A percentile compares a stretch with the other conserved stretches of the same genome.
These are phyloP conservation scores for Sugiyamaella japonica DNA, from an alignment of 1,139 yeast species.

Conservation along the genomic window DNA sequence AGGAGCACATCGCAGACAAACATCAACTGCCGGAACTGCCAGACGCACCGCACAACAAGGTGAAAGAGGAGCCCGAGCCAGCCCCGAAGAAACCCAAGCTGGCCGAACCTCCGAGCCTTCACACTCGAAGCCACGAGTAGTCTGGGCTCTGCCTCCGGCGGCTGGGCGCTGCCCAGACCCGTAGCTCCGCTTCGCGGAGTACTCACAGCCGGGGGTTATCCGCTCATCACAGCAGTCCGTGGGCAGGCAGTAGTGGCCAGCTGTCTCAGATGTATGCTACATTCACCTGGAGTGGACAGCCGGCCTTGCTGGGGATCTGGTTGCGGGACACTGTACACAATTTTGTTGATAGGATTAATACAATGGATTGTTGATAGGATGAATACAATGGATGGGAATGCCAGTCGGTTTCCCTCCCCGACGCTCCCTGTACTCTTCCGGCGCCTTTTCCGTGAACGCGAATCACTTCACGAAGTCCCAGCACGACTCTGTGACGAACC, in stretches of 20 bases:
- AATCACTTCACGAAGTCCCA: conserved; percentile 86
- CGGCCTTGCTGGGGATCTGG: too few species aligned
- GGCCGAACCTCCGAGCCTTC: conserved; percentile 2
- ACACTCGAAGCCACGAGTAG: conserved; percentile 10
- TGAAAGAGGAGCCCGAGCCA: background rate
- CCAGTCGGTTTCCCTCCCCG: conserved; percentile 59
- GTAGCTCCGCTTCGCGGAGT: too few species aligned
- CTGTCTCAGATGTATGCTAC: too few species aligned
- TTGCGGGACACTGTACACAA: too few species aligned
- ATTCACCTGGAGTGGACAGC: too few species aligned
- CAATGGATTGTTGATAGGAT: too few species aligned
- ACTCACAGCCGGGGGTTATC: too few species aligned
- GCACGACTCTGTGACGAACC: conserved; percentile 90
- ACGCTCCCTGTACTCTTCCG: conserved; percentile 71
- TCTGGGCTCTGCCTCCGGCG: background rate
- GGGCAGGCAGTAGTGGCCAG: too few species aligned
- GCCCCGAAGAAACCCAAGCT: background rate
- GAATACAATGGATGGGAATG: too few species aligned
- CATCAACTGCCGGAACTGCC: conserved; percentile 4
- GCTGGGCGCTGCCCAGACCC: background rate
- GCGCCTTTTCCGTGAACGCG: conserved; percentile 85
- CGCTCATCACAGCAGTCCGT: too few species aligned
- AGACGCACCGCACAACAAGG: background rate
- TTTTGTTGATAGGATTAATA: too few species aligned
- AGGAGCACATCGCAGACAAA: background rate